A percentile compares a stretch with the other conserved stretches of the same genome.
phyloP scores from a whole-genome alignment of 2,329 filamentous ascomycete genomes.

The Paecilomyces variotii region DNA sequence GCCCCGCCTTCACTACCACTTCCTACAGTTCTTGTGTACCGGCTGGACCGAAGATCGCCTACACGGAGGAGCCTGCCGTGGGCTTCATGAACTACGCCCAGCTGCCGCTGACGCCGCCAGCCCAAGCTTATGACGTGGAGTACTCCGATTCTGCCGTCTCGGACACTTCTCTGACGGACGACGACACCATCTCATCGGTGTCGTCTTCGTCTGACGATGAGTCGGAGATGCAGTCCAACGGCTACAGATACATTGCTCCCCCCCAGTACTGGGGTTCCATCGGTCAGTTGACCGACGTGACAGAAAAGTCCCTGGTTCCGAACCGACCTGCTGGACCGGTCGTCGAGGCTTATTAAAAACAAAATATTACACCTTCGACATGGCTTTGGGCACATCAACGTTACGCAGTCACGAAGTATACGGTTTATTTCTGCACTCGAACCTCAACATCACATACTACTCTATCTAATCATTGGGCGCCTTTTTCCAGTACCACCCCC shows the following conservation, averaged over 20 bases:
- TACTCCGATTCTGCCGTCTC: slow-evolving; percentile 34
- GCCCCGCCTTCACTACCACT: slow-evolving; percentile 59
- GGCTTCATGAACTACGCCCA: slow-evolving; percentile 27
- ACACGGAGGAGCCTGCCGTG: slow-evolving; percentile 24
- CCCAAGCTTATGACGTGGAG: slow-evolving; percentile 26
- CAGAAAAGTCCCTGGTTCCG: slow-evolving; percentile 21
- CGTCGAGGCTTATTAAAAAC: slow-evolving; percentile 20
- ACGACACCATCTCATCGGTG: slow-evolving; percentile 27
- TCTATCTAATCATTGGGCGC: neutral
- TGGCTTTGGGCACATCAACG: neutral
- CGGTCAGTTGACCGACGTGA: slow-evolving; percentile 18
- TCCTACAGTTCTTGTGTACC: slow-evolving; percentile 34
- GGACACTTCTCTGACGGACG: slow-evolving; percentile 31
- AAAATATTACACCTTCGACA: neutral
- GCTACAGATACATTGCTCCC: slow-evolving; percentile 17
- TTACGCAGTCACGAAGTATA: slow-evolving; percentile 2
- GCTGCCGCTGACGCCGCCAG: slow-evolving; percentile 27
- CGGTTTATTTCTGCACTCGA: neutral
- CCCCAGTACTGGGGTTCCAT: slow-evolving; percentile 17
- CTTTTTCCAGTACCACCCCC: neutral
- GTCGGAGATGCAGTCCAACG: slow-evolving; percentile 21
- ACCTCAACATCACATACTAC: neutral
- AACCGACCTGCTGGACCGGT: slow-evolving; percentile 17
- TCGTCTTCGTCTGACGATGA: slow-evolving; percentile 24
- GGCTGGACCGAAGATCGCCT: slow-evolving; percentile 20